These are phyloP conservation scores for Gelatoporia subvermispora DNA, from an alignment of 768 basidiomycete genomes.

Conservation along the genomic window DNA sequence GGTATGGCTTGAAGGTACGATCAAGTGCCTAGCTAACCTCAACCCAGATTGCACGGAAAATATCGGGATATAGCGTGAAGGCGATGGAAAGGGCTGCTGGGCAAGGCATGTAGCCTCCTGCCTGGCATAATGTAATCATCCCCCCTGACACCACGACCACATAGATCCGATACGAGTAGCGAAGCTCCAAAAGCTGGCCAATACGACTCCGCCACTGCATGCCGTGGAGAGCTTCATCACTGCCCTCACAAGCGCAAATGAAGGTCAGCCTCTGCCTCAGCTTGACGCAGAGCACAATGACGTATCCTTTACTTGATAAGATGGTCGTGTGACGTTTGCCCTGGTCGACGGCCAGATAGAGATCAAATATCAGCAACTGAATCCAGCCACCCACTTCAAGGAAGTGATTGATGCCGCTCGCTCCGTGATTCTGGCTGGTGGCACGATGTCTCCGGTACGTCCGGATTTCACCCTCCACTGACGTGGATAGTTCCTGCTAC, in stretches of 20 bases:
- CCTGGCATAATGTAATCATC: neutral
- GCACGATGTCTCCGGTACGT: slow-evolving; percentile 95
- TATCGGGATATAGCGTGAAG: slow-evolving; percentile 70
- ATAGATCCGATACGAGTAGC: slow-evolving; percentile 21
- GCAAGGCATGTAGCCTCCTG: slow-evolving; percentile 13
- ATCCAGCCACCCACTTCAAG: slow-evolving; percentile 81
- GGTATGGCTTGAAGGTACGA: slow-evolving; percentile 32
- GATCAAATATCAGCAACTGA: slow-evolving; percentile 88
- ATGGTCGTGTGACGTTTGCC: slow-evolving; percentile 64
- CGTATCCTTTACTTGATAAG: slow-evolving; percentile 29
- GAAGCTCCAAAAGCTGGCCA: slow-evolving; percentile 20
- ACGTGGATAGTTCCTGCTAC: slow-evolving; percentile 4
- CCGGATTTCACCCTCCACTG: neutral
- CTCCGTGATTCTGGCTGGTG: slow-evolving; percentile 88
- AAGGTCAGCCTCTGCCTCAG: slow-evolving; percentile 41
- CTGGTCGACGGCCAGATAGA: slow-evolving; percentile 44
- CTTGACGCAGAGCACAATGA: no score
- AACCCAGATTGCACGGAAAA: slow-evolving; percentile 64
- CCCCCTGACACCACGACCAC: neutral
- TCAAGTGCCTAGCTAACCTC: neutral
- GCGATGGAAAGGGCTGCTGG: slow-evolving; percentile 21
- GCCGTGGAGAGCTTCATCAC: slow-evolving; percentile 74
- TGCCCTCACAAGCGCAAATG: slow-evolving; percentile 71
- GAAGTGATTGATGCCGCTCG: slow-evolving; percentile 80
- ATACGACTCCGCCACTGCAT: slow-evolving; percentile 70